These are phyloP conservation scores for Candida coquimbonensis DNA, from an alignment of 805 yeast genomes.

Conservation along the genomic window DNA sequence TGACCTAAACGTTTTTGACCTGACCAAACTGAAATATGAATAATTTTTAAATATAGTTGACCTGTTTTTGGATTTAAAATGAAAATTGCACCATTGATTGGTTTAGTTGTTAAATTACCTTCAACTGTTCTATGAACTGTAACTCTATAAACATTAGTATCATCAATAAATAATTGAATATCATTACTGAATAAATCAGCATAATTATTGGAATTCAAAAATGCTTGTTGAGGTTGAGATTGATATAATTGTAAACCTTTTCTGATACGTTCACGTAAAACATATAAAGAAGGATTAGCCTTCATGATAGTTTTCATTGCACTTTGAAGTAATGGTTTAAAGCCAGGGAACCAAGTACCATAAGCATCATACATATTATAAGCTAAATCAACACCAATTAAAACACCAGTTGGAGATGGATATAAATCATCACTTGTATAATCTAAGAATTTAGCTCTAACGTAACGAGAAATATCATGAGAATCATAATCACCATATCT, in stretches of 20 bases:
- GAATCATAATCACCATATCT: constrained; percentile 97
- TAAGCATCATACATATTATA: constrained; percentile 94
- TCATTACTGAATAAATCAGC: constrained; percentile 84
- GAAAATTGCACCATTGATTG: constrained; percentile 88
- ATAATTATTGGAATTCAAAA: constrained; percentile 81
- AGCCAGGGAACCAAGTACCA: constrained; percentile 96
- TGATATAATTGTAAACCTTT: constrained; percentile 92
- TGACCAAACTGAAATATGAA: constrained; percentile 93
- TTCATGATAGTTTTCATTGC: constrained; percentile 94
- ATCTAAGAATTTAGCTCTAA: constrained; percentile 87
- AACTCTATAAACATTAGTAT: constrained; percentile 89
- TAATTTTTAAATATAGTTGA: constrained; percentile 78
- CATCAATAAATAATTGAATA: constrained; percentile 82
- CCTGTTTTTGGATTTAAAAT: constrained; percentile 88
- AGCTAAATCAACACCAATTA: constrained; percentile 88
- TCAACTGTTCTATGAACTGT: constrained; percentile 87
- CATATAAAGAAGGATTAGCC: constrained; percentile 88
- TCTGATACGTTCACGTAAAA: constrained; percentile 85
- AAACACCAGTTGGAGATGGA: constrained; percentile 89
- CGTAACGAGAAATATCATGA: constrained; percentile 90
- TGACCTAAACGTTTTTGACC: constrained; percentile 94
- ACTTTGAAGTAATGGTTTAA: constrained; percentile 81
- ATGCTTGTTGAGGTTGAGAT: constrained; percentile 88
- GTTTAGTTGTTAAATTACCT: constrained; percentile 87
- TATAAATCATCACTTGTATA: constrained; percentile 86